Evolutionary conservation across 306 rosid genomes (phyloP).

Genomic region (Cucumis melo): DNA sequence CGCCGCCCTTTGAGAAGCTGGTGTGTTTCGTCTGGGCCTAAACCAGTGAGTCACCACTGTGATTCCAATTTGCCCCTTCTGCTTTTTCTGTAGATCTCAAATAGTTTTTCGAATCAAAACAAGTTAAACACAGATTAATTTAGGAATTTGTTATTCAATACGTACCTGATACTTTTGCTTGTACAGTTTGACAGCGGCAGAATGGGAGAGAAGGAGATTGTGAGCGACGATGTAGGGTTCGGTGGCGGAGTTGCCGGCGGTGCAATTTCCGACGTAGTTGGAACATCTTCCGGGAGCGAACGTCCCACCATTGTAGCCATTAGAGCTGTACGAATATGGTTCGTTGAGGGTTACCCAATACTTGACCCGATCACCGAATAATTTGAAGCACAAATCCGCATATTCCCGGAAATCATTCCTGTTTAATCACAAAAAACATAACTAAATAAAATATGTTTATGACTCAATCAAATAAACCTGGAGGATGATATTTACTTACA

Average conservation of each 20-base stretch:
- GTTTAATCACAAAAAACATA: not conserved
- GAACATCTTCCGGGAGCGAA: slow-evolving; percentile 36
- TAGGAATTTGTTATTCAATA: not conserved
- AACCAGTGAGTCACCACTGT: slow-evolving; percentile 26
- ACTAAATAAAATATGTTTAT: too few relatives aligned
- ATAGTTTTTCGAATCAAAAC: not conserved
- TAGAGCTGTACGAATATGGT: slow-evolving; percentile 9
- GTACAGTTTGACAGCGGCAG: slow-evolving; percentile 18
- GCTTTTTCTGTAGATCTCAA: slow-evolving; percentile 16
- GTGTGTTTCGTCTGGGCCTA: slow-evolving; percentile 11
- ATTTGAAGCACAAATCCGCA: slow-evolving; percentile 23
- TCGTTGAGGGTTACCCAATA: slow-evolving; percentile 31
- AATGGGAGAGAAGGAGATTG: slow-evolving; percentile 26
- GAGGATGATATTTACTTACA: slow-evolving; percentile 12
- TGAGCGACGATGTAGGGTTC: slow-evolving; percentile 29
- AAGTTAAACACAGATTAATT: not conserved
- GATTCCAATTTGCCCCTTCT: slow-evolving; percentile 30
- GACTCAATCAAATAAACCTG: too few relatives aligned
- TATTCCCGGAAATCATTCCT: slow-evolving; percentile 22
- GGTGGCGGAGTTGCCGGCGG: slow-evolving; percentile 25
- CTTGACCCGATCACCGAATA: slow-evolving; percentile 28
- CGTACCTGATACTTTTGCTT: slow-evolving; percentile 18
- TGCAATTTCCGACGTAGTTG: slow-evolving; percentile 23
- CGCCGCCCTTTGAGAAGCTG: slow-evolving; percentile 21
- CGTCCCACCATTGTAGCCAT: slow-evolving; percentile 17